Conservation (phyloP, 257 asterid species). For the Misopates orontium region DNA sequence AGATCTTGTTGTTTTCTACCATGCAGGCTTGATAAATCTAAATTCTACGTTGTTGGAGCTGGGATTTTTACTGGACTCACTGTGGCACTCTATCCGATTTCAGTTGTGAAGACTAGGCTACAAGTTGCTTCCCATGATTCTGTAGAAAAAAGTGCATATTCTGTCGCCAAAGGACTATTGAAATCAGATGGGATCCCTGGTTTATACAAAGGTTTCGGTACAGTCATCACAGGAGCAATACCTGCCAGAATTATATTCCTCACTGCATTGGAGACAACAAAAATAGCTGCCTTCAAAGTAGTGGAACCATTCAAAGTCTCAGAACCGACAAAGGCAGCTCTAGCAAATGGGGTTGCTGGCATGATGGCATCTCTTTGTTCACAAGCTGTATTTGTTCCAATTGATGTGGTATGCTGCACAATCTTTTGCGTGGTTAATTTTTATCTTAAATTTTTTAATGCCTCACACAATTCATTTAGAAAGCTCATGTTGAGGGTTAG, state of each 20-base stretch:
- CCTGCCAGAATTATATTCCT: constrained; percentile 91
- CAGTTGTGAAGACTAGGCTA: constrained; percentile 87
- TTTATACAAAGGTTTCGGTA: constrained; percentile 83
- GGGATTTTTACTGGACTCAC: constrained; percentile 85
- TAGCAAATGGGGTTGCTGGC: constrained; percentile 91
- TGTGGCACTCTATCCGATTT: constrained; percentile 83
- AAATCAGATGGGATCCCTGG: constrained; percentile 81
- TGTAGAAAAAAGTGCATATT: constrained; percentile 64
- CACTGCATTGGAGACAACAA: constrained; percentile 82
- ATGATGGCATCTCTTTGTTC: constrained; percentile 85
- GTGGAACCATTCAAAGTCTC: constrained; percentile 72
- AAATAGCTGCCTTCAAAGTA: constrained; percentile 67
- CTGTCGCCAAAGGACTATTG: constrained; percentile 69
- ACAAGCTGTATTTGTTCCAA: constrained; percentile 82
- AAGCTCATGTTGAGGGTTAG: neutral
- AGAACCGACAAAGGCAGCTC: constrained; percentile 84
- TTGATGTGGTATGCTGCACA: constrained; percentile 77
- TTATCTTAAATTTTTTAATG: neutral
- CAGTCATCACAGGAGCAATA: constrained; percentile 81
- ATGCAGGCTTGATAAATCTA: constrained; percentile 78
- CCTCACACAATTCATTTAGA: neutral
- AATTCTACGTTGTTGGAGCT: constrained; percentile 84
- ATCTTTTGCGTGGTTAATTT: constrained; percentile 9
- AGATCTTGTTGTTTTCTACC: constrained; percentile 15
- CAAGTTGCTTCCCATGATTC: constrained; percentile 70